Conservation (phyloP, 257 asterid species). For the Schizonepeta tenuifolia region DNA sequence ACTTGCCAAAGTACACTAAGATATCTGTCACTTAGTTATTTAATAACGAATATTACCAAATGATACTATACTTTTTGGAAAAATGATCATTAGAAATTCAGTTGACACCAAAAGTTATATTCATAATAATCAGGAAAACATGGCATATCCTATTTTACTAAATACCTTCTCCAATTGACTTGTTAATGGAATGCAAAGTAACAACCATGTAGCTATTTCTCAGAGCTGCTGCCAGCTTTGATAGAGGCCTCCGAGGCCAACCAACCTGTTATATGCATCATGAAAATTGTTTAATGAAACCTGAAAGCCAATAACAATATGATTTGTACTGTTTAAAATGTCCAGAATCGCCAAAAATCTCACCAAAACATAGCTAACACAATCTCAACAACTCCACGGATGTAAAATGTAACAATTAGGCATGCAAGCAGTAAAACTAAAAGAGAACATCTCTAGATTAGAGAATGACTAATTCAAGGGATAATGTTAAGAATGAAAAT, state of each 20-base stretch:
- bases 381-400: background rate
- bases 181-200: constrained; percentile 70
- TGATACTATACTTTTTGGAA: background rate
- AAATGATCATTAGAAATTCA: constrained; percentile 8
- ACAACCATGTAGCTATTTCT: constrained; percentile 95
- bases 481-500: background rate
- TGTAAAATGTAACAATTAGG: background rate
- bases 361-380: background rate
- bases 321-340: background rate
- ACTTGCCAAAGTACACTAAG: constrained; percentile 91
- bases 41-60: constrained; percentile 29
- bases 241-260: constrained; percentile 94
- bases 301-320: background rate
- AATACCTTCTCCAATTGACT: constrained; percentile 77
- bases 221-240: constrained; percentile 92
- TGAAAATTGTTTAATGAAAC: background rate
- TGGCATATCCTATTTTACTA: constrained; percentile 23
- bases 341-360: background rate
- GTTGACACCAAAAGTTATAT: background rate
- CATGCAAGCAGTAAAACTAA: background rate
- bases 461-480: constrained; percentile 12
- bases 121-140: constrained; percentile 27
- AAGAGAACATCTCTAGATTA: background rate
- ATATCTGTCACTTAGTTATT: constrained; percentile 64
- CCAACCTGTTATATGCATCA: constrained; percentile 72